Conservation (phyloP, 1,284 basidiomycete species). For the Pseudozyma sp. region DNA sequence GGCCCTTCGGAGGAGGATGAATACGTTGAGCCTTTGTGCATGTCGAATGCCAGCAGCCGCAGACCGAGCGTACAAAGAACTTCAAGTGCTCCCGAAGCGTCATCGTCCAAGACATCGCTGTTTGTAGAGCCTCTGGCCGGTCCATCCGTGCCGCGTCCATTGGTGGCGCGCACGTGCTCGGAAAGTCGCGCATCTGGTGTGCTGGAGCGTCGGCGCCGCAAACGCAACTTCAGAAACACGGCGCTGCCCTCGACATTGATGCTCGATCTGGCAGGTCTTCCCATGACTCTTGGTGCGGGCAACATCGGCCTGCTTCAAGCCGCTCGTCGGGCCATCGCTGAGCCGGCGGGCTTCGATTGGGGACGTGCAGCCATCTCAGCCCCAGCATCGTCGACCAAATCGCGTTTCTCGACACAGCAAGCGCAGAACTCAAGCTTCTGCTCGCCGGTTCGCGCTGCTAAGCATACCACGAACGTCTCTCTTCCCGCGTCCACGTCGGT, state of each 20-base stretch:
- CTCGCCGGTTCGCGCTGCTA: constrained; percentile 2
- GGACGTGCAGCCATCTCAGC: constrained; percentile 23
- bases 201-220: constrained; percentile 36
- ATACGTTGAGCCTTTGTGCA: constrained; percentile 27
- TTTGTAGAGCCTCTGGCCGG: constrained; percentile 23
- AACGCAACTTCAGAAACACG: constrained; percentile 10
- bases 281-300: constrained; percentile 41
- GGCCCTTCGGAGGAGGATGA: constrained; percentile 19
- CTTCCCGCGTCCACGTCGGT: constrained; percentile 22
- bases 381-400: constrained; percentile 15
- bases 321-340: constrained; percentile 37
- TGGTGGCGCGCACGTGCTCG: constrained; percentile 42
- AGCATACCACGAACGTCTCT: constrained; percentile 1
- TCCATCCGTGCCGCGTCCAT: constrained; percentile 18
- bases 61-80: constrained; percentile 46
- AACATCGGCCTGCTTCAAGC: constrained; percentile 41
- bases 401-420: constrained; percentile 16
- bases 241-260: constrained; percentile 29
- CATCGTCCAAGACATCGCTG: constrained; percentile 21
- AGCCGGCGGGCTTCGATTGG: constrained; percentile 50
- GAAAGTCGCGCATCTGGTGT: constrained; percentile 42
- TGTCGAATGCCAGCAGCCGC: constrained; percentile 22
- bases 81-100: constrained; percentile 38
- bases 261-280: constrained; percentile 38
- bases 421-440: constrained; percentile 8